These are phyloP conservation scores for Cladosporium sp. DNA, from an alignment of 2,329 filamentous ascomycete genomes.

Conservation along the genomic window DNA sequence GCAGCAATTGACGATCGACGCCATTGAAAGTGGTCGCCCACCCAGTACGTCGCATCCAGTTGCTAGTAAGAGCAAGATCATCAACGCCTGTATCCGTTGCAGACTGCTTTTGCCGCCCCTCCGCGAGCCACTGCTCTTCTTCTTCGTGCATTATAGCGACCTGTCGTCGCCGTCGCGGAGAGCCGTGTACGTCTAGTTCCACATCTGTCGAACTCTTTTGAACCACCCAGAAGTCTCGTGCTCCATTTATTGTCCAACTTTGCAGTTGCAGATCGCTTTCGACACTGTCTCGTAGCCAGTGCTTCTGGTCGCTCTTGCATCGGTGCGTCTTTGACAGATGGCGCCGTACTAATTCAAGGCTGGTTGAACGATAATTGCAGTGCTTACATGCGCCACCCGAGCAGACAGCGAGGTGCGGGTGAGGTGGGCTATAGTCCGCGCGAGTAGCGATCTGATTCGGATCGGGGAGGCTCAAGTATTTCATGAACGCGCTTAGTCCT, in stretches of 20 bases:
- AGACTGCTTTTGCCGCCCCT: too few species aligned
- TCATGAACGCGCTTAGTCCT: neutral
- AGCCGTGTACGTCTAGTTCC: neutral
- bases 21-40: slow-evolving; percentile 8
- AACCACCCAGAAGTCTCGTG: slow-evolving; percentile 6
- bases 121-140: too few species aligned
- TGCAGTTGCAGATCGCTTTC: neutral
- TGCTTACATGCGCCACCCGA: neutral
- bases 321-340: neutral
- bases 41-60: slow-evolving; percentile 13
- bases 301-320: neutral
- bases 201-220: too few species aligned
- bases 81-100: neutral
- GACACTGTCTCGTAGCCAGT: neutral
- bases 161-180: too few species aligned
- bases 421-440: neutral
- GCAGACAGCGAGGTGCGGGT: neutral
- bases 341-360: neutral
- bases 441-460: neutral
- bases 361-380: neutral
- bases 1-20: slow-evolving; percentile 3
- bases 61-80: slow-evolving; percentile 7
- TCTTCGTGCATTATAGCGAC: too few species aligned
- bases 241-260: slow-evolving; percentile 13
- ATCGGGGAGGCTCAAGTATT: neutral